A percentile compares a stretch with the other conserved stretches of the same genome.
Evolutionary conservation across 441 rosid genomes (phyloP).

Genomic region (Gossypium schwendimanii): DNA sequence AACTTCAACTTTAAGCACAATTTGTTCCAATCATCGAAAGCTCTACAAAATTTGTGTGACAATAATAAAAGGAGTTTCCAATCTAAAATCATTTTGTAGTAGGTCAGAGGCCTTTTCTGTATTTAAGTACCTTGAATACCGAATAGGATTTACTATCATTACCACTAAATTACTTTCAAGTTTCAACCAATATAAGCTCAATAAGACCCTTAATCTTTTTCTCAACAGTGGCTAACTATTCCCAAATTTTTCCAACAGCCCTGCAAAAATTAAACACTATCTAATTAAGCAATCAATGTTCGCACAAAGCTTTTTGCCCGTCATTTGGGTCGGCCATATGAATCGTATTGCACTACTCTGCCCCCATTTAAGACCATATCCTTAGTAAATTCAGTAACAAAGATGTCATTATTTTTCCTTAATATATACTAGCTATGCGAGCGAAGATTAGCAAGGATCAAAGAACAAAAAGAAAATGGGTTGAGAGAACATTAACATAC

Average conservation of each 20-base stretch:
- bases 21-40: background rate
- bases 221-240: background rate
- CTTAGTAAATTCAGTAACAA: background rate
- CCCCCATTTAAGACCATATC: background rate
- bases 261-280: background rate
- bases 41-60: background rate
- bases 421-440: background rate
- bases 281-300: background rate
- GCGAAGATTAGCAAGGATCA: background rate
- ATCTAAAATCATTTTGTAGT: background rate
- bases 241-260: background rate
- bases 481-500: constrained; percentile 36
- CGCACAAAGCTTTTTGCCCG: background rate
- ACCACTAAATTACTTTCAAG: constrained; percentile 1
- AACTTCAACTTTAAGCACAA: constrained; percentile 3
- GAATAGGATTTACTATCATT: background rate
- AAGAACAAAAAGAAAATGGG: background rate
- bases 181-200: background rate
- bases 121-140: background rate
- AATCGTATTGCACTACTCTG: background rate
- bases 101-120: background rate
- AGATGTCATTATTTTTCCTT: background rate
- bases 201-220: background rate
- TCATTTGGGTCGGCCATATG: background rate
- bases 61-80: background rate